Conservation (phyloP, 2,329 filamentous ascomycete species). For the Seiridium cupressi region DNA sequence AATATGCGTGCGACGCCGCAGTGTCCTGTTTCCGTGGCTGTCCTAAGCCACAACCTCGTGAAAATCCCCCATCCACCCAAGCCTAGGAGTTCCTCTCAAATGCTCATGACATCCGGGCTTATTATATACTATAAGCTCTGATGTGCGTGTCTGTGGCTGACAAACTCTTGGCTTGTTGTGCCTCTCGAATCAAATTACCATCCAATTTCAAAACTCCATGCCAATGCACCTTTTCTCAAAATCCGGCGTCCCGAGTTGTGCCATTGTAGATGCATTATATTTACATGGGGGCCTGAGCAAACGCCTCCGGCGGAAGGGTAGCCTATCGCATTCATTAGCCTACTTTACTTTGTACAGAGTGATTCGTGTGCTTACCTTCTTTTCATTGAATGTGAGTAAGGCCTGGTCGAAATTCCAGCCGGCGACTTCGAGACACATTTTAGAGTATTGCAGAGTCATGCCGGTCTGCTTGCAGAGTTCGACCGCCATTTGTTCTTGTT, state of each 20-base stretch:
- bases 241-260: neutral
- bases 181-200: neutral
- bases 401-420: conserved; percentile 80
- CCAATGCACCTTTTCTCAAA: conserved; percentile 9
- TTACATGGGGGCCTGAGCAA: neutral
- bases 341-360: neutral
- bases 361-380: conserved; percentile 56
- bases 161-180: neutral
- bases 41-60: too few species aligned
- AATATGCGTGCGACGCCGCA: too few species aligned
- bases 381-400: conserved; percentile 69
- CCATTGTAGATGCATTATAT: neutral
- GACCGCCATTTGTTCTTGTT: conserved; percentile 68
- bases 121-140: neutral
- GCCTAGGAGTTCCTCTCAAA: neutral
- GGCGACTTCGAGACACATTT: conserved; percentile 76
- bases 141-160: too few species aligned
- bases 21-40: too few species aligned
- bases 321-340: neutral
- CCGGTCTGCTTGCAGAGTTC: conserved; percentile 76
- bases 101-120: neutral
- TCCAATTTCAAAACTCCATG: conserved; percentile 7
- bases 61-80: too few species aligned
- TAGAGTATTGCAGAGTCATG: conserved; percentile 76
- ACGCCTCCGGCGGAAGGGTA: conserved; percentile 9